Evolutionary conservation across 2,329 filamentous ascomycete genomes (phyloP).

Genomic region (Cytospora schulzeri): DNA sequence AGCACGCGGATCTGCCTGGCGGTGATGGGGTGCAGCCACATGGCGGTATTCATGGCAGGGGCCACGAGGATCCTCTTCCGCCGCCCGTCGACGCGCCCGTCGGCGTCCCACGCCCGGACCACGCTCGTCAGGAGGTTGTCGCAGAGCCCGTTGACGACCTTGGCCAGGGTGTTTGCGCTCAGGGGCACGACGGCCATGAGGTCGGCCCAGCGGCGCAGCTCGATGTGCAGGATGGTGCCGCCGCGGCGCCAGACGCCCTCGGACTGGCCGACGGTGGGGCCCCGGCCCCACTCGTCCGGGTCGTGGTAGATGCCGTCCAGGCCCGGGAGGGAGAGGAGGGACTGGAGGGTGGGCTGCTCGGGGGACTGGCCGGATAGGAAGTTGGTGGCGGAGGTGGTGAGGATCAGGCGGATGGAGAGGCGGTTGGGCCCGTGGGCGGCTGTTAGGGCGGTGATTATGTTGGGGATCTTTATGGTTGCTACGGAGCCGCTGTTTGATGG

Average conservation of each 20-base stretch:
- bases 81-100: constrained; percentile 57
- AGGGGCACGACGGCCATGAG: constrained; percentile 79
- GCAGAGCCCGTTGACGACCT: constrained; percentile 75
- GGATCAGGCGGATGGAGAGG: constrained; percentile 81
- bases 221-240: constrained; percentile 85
- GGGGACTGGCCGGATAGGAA: constrained; percentile 76
- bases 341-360: constrained; percentile 72
- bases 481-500: constrained; percentile 53
- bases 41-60: constrained; percentile 52
- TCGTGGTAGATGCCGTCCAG: constrained; percentile 84
- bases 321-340: constrained; percentile 62
- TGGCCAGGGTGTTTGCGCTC: constrained; percentile 83
- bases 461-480: constrained; percentile 83
- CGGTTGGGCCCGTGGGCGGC: constrained; percentile 53
- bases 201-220: constrained; percentile 79
- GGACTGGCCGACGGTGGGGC: constrained; percentile 40
- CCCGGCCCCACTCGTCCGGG: constrained; percentile 73
- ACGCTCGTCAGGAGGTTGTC: constrained; percentile 76
- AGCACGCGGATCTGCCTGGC: constrained; percentile 69
- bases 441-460: constrained; percentile 62
- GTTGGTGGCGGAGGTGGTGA: constrained; percentile 71
- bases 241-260: constrained; percentile 73
- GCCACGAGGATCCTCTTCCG: constrained; percentile 75
- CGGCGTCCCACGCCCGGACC: constrained; percentile 84
- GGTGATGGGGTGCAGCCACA: constrained; percentile 88